Evolutionary conservation across 2,329 filamentous ascomycete species (phyloP).

Genomic region (Sphaerulina vaccinii): DNA sequence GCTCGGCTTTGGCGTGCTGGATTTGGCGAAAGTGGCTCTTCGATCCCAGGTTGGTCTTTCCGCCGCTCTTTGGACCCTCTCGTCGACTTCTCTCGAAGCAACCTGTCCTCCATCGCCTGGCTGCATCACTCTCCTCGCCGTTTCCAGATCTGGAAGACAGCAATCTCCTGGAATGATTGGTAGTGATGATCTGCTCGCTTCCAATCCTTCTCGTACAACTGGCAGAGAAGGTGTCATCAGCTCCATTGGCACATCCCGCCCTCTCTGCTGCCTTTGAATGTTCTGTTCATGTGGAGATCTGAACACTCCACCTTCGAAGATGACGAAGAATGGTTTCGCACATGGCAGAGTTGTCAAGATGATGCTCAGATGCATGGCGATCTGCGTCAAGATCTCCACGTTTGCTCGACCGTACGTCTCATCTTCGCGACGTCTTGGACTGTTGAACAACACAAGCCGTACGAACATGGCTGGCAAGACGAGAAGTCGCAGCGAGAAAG

Average conservation of each 20-base stretch:
- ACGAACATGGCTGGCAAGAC: conserved; percentile 24
- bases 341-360: conserved; percentile 34
- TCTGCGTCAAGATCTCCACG: conserved; percentile 25
- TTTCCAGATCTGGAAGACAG: too few relatives aligned
- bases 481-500: conserved; percentile 31
- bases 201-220: neutral
- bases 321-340: conserved; percentile 33
- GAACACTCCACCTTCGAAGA: conserved; percentile 24
- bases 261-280: neutral
- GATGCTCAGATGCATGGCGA: conserved; percentile 32
- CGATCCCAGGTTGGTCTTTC: conserved; percentile 11
- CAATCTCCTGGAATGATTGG: too few relatives aligned
- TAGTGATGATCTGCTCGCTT: neutral
- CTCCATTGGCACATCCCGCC: neutral
- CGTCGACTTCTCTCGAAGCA: neutral
- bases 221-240: neutral
- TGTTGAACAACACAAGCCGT: conserved; percentile 22
- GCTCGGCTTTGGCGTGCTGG: conserved; percentile 1
- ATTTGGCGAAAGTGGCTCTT: conserved; percentile 15
- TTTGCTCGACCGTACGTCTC: conserved; percentile 21
- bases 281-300: conserved; percentile 9
- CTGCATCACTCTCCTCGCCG: too few relatives aligned
- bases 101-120: neutral
- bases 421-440: conserved; percentile 19
- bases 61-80: neutral